Percentiles rank a stretch among this genome's conserved stretches.
Conservation (phyloP, 192 early-diverging fungal genomes). For the Entomortierella parvispora region DNA sequence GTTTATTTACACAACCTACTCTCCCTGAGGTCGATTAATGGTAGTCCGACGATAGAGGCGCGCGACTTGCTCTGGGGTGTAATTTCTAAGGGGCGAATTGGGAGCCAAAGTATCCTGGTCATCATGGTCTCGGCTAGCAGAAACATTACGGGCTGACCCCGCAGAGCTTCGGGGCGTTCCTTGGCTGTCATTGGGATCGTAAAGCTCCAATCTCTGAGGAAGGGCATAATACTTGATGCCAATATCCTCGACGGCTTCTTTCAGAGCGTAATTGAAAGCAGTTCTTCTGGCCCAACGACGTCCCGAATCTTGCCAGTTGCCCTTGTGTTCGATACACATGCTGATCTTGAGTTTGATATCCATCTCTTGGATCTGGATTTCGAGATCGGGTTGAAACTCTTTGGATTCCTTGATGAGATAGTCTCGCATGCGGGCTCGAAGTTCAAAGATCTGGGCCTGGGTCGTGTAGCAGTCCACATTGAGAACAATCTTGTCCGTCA, state of each 20-base stretch:
- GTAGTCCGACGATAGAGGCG: constrained; percentile 32
- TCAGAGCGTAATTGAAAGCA: constrained; percentile 46
- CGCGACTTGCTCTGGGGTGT: constrained; percentile 36
- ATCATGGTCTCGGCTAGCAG: not conserved
- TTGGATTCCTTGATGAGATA: constrained; percentile 67
- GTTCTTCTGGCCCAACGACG: constrained; percentile 45
- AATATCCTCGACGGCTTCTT: constrained; percentile 47
- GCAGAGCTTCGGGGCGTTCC: not conserved
- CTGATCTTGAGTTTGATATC: constrained; percentile 70
- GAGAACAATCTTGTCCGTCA: constrained; percentile 57
- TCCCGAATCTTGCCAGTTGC: constrained; percentile 83
- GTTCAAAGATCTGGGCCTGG: constrained; percentile 67
- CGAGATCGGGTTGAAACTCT: constrained; percentile 62
- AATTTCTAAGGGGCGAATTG: constrained; percentile 36
- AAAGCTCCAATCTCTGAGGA: constrained; percentile 39
- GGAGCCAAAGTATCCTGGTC: constrained; percentile 5
- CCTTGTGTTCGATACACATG: constrained; percentile 78
- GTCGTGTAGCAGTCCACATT: constrained; percentile 80
- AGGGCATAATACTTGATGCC: constrained; percentile 44
- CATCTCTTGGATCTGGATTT: constrained; percentile 69
- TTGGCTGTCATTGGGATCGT: constrained; percentile 10
- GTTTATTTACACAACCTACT: too few relatives aligned
- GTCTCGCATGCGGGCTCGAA: constrained; percentile 73
- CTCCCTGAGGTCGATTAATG: constrained; percentile 27
- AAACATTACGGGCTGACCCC: not conserved